Conservation (phyloP, 768 basidiomycete genomes). For the Favolaschia claudopus region DNA sequence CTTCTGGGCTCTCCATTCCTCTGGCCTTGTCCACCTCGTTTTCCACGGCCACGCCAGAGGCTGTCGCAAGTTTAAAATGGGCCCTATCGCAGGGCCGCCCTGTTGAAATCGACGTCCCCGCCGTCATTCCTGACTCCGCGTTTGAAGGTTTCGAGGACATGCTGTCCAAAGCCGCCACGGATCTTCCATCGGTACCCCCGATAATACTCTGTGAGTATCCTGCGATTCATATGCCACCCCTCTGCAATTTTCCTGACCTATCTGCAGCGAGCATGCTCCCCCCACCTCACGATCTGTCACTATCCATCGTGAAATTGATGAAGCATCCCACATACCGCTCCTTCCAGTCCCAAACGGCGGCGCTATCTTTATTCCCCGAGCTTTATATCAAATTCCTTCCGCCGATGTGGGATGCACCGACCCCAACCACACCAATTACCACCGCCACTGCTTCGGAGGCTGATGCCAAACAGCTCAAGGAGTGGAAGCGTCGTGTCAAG, state of each 20-base stretch:
- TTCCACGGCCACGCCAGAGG: conserved; percentile 53
- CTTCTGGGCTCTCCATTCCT: conserved; percentile 49
- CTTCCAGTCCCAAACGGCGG: conserved; percentile 76
- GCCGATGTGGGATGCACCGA: conserved; percentile 73
- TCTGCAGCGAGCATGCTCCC: conserved; percentile 77
- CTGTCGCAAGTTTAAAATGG: conserved; percentile 66
- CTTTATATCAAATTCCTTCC: conserved; percentile 79
- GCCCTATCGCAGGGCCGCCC: conserved; percentile 68
- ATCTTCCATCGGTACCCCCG: conserved; percentile 53
- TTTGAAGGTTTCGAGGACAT: conserved; percentile 77
- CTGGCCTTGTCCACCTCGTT: conserved; percentile 68
- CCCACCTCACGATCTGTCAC: conserved; percentile 73
- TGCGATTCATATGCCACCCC: background rate
- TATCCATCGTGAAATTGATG: conserved; percentile 82
- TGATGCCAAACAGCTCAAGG: conserved; percentile 59
- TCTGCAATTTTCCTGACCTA: conserved; percentile 19
- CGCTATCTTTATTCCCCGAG: conserved; percentile 78
- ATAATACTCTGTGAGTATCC: conserved; percentile 71
- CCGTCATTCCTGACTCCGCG: conserved; percentile 58
- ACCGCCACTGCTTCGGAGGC: conserved; percentile 45
- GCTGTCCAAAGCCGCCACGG: conserved; percentile 65
- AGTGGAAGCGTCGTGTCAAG: conserved; percentile 79
- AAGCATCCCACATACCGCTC: conserved; percentile 76
- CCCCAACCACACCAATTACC: conserved; percentile 56
- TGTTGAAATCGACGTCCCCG: conserved; percentile 76